Percentiles rank a stretch among this genome's conserved stretches.
These are phyloP conservation scores for Flagelloscypha sp. DNA, from an alignment of 768 basidiomycete species.

Conservation along the genomic window DNA sequence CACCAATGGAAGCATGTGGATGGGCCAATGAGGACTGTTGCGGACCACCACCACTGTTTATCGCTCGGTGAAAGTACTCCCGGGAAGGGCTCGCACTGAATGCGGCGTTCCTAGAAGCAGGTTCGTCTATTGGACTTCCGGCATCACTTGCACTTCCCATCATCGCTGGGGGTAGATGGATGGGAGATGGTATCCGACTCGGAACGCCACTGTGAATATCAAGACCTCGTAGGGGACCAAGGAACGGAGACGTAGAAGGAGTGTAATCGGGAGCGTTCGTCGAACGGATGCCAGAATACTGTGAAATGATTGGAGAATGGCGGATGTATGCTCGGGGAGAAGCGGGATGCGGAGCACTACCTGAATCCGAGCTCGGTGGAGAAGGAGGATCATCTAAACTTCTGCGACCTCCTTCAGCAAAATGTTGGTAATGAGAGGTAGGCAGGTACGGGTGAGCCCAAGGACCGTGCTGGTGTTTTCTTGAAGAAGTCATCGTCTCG, in stretches of 20 bases:
- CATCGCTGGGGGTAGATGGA: constrained; percentile 49
- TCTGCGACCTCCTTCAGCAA: constrained; percentile 15
- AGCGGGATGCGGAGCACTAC: not conserved
- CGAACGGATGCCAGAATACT: constrained; percentile 24
- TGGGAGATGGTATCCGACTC: constrained; percentile 66
- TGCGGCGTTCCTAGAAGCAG: constrained; percentile 14
- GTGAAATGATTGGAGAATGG: constrained; percentile 8
- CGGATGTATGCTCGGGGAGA: constrained; percentile 1
- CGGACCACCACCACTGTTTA: too few species aligned
- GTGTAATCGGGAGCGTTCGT: constrained; percentile 33
- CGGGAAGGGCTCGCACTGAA: too few species aligned
- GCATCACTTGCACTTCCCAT: constrained; percentile 17
- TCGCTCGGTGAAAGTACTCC: constrained; percentile 20
- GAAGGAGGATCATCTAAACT: constrained; percentile 59
- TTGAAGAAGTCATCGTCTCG: constrained; percentile 8
- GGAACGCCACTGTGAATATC: constrained; percentile 66
- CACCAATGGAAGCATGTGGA: constrained; percentile 14
- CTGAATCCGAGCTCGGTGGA: constrained; percentile 62
- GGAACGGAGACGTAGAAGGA: constrained; percentile 73
- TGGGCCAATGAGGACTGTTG: constrained; percentile 20
- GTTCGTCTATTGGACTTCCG: constrained; percentile 27
- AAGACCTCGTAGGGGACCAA: constrained; percentile 67
- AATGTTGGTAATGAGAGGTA: constrained; percentile 27
- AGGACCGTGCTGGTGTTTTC: constrained; percentile 20
- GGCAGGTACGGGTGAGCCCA: constrained; percentile 39